Base-by-base conservation (phyloP, 2,329 filamentous ascomycete species). In the Pyrenochaeta sp. region DNA sequence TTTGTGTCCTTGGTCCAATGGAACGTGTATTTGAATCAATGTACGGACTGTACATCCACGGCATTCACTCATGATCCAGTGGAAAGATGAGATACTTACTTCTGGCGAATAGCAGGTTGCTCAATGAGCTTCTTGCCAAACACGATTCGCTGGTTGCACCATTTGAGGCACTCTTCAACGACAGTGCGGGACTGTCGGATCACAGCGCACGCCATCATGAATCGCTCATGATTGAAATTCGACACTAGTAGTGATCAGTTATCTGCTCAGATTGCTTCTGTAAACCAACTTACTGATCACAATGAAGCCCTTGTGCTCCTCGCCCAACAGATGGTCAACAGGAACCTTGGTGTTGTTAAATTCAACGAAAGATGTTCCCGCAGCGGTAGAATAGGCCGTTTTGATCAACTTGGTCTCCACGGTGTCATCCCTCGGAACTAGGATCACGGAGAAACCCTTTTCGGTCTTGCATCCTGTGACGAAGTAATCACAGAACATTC, bases 151-250 rank as follows among this genome's bases (percentile, higher is more conserved):
- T 96, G 91, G 75, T 94, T 90, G 21, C 85, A 80, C 90, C 91
- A 96, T 70, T 94, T 94, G 52, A 95, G 75, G 61, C 85, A 93
- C 67, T 95, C 90, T 69, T 95, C 89, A 9, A 90, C 85, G 10
- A 93, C 81, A 1, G 81, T 80, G 51, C 89, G 81, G 40, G 79
- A 83, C 71, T 81, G 78, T 36, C 88, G 84, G 47, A 86, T 79
- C 3, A 85, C 83, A 36, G 69, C 73, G 77, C 83, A 85, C 43
- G 78, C 77, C 87, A 92, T 90, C 73, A 81, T 86, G 80, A 87
- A 90, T 21, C 88, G 81, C 75, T 91, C 89, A 53, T 94, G 89
- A 78, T 94, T 94, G 76, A 95, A 95, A 75, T 95, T 95, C 73
- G 82, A 84, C 65, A 94, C 63, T 66, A 34, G 19, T 8, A 13